Evolutionary conservation across 73 alveolate species (phyloP).

Genomic region (Paramecium sexaurelia): DNA sequence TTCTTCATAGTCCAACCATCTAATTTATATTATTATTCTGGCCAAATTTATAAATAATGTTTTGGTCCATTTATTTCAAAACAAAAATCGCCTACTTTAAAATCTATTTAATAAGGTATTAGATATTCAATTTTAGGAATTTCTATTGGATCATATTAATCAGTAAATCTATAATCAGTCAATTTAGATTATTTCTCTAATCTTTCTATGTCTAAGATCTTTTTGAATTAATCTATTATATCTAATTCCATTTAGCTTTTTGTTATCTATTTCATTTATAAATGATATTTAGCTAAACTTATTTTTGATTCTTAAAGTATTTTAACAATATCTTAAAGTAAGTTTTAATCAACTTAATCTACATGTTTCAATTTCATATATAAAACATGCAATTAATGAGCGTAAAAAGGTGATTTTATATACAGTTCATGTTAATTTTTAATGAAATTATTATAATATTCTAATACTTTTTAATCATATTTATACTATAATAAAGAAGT

Average conservation of each 20-base stretch:
- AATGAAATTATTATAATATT: not conserved
- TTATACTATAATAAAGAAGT: not conserved
- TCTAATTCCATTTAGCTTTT: not conserved
- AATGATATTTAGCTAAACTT: conserved; percentile 48
- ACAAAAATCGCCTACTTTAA: conserved; percentile 3
- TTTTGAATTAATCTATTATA: not conserved
- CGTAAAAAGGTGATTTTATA: conserved; percentile 13
- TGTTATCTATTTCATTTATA: conserved; percentile 5
- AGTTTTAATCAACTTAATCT: not conserved
- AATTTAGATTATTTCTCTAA: not conserved
- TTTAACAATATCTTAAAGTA: not conserved
- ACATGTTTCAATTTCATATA: not conserved
- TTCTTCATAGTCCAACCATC: conserved; percentile 36
- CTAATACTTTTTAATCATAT: not conserved
- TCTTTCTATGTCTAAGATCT: not conserved
- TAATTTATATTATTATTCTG: not conserved
- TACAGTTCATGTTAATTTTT: not conserved
- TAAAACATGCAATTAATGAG: conserved; percentile 30
- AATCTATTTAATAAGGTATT: conserved; percentile 51
- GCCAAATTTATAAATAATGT: conserved; percentile 37
- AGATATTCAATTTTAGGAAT: not conserved
- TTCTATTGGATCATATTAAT: not conserved
- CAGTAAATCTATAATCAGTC: not conserved
- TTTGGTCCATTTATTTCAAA: conserved; percentile 55
- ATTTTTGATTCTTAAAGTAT: not conserved